Evolutionary conservation across 1,284 basidiomycete genomes (phyloP).

Genomic region (Marasmius tenuissimus): DNA sequence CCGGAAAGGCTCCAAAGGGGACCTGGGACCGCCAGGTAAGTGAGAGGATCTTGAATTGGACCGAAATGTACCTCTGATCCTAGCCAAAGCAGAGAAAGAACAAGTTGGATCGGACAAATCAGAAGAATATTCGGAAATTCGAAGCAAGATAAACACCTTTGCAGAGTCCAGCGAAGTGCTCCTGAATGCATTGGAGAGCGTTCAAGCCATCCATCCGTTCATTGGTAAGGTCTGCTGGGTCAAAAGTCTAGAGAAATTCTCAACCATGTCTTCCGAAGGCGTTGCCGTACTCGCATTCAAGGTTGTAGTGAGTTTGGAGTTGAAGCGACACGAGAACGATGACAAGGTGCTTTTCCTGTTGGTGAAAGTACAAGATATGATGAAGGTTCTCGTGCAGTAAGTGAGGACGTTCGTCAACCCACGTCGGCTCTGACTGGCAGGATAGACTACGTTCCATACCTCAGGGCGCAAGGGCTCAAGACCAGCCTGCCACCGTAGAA

Average conservation of each 20-base stretch:
- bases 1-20: no score
- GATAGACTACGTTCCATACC: conserved; percentile 15
- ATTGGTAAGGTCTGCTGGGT: neutral
- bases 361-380: conserved; percentile 28
- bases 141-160: neutral
- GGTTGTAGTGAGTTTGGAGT: conserved; percentile 27
- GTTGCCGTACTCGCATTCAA: conserved; percentile 31
- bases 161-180: neutral
- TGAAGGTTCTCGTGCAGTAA: conserved; percentile 25
- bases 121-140: neutral
- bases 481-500: conserved; percentile 12
- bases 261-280: neutral
- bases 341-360: conserved; percentile 25
- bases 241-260: neutral
- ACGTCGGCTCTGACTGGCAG: neutral
- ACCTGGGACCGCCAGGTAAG: no score
- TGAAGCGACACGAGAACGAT: conserved; percentile 30
- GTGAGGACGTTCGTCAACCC: neutral
- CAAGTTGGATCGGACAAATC: neutral
- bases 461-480: conserved; percentile 1
- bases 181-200: neutral
- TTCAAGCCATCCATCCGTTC: neutral
- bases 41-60: no score
- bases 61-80: no score
- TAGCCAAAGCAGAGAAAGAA: neutral